Base-by-base conservation (phyloP, 2,329 filamentous ascomycete genomes). In the Colletotrichum plurivorum region DNA sequence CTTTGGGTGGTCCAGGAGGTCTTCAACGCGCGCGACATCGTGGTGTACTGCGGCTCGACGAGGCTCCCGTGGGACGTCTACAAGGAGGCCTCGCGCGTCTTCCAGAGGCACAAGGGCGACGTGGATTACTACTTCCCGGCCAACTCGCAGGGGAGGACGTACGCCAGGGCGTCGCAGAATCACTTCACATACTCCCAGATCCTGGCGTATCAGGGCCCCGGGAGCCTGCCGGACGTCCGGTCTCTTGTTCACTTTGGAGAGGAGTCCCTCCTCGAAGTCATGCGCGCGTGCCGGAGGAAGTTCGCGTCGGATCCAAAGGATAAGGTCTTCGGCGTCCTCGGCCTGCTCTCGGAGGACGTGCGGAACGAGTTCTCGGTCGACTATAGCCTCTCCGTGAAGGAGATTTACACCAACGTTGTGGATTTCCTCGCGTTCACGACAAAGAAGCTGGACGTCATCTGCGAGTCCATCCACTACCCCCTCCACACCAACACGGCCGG, bases 261-360 rank as follows among this genome's bases (percentile, higher is more conserved):
- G 15, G 56, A 54, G 20, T 36, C 72, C 2, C 56, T 79, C 1
- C 64, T 77, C 1, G 59, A 62, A 36, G 49, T 62, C 0, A 54
- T 62, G 59, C 59, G 59, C 2, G 39, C 25, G 10, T 71, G 69
- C n/a, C 67, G 73, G 27, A 8, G 59, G n/a, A 62, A 54, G 2
- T 46, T 62, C 16, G 49, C 49, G 5, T 4, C 41, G 5, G 76
- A 80, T 20, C 71, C 79, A 5, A 73, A 72, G n/a, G 80, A 81
- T 57, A 82, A 79, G 63, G 72, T 82, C 1, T 81, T 76, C 61
- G 79, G 77, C 6, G 71, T 82, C 18, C 69, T 81, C 0, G 79
- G 79, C 1, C 51, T 82, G 5, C 60, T 81, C 16, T 72, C 74
- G 0, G 68, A 74, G n/a, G 67, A 71, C 7, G 59, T 78, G 3